phyloP scores from a whole-genome alignment of 495 filamentous ascomycete genomes.

The Pseudevernia furfuracea region DNA sequence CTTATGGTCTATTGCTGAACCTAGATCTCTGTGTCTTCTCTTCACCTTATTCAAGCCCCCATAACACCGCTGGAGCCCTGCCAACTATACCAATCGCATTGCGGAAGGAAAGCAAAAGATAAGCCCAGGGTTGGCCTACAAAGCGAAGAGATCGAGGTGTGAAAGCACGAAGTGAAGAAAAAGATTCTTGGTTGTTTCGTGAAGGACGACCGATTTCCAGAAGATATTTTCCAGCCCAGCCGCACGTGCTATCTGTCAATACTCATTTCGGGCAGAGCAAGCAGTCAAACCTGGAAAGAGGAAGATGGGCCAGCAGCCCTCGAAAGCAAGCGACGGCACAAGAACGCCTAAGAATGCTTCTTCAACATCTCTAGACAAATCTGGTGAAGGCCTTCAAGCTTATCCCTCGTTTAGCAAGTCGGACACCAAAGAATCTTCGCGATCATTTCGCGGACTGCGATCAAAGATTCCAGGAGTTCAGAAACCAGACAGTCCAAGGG shows the following conservation, averaged over 20 bases:
- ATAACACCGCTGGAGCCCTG: constrained; percentile 32
- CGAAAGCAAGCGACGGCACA: constrained; percentile 59
- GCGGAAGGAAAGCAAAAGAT: constrained; percentile 24
- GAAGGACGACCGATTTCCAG: background rate
- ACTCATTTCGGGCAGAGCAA: constrained; percentile 4
- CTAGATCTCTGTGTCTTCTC: constrained; percentile 37
- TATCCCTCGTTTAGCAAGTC: constrained; percentile 89
- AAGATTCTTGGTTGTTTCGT: background rate
- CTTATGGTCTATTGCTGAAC: constrained; percentile 25
- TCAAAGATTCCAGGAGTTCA: constrained; percentile 64
- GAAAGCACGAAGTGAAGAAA: background rate
- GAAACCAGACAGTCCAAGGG: constrained; percentile 69
- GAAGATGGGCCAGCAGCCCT: constrained; percentile 85
- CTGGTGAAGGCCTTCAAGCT: constrained; percentile 55
- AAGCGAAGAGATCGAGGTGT: constrained; percentile 27
- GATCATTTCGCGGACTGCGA: constrained; percentile 69
- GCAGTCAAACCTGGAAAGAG: background rate
- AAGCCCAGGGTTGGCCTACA: constrained; percentile 37
- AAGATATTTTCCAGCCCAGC: constrained; percentile 2
- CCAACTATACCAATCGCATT: constrained; percentile 1
- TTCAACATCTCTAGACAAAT: constrained; percentile 28
- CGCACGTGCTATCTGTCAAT: background rate
- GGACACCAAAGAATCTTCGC: constrained; percentile 88
- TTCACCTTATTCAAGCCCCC: constrained; percentile 50
- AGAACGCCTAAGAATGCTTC: constrained; percentile 32